Conservation (phyloP, 306 rosid species). For the Glycine latifolia region DNA sequence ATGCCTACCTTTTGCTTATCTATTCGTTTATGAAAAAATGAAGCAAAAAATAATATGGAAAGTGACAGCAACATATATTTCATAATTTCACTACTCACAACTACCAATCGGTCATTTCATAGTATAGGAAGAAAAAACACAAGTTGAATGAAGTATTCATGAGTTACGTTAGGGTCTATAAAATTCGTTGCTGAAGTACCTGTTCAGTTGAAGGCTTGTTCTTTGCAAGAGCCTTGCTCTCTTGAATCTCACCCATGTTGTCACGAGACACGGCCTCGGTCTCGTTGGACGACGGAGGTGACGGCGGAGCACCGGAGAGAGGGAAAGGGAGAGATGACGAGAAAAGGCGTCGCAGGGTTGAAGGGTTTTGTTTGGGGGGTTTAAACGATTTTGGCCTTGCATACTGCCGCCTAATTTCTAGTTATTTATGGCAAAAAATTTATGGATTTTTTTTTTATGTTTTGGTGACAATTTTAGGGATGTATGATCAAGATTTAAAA, state of each 20-base stretch:
- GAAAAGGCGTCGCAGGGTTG: neutral
- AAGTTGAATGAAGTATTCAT: neutral
- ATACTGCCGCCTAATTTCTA: neutral
- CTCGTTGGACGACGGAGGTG: conserved; percentile 11
- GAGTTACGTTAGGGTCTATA: neutral
- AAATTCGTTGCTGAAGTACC: conserved; percentile 25
- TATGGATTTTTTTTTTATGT: no score
- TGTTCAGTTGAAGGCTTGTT: conserved; percentile 41
- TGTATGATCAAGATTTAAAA: no score
- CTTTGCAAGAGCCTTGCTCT: conserved; percentile 34
- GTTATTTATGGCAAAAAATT: neutral
- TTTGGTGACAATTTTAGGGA: no score
- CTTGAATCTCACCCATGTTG: conserved; percentile 42
- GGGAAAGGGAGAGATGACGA: neutral
- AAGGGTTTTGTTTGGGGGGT: conserved; percentile 11
- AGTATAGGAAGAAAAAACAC: neutral
- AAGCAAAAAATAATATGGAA: neutral
- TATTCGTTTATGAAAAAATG: neutral
- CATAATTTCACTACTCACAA: neutral
- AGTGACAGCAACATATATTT: neutral
- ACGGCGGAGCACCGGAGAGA: neutral
- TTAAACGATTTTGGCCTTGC: neutral
- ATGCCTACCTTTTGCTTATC: neutral
- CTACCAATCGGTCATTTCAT: neutral
- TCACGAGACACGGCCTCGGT: neutral